These are phyloP conservation scores for Zalaria obscura DNA, from an alignment of 2,329 filamentous ascomycete genomes.

Conservation along the genomic window DNA sequence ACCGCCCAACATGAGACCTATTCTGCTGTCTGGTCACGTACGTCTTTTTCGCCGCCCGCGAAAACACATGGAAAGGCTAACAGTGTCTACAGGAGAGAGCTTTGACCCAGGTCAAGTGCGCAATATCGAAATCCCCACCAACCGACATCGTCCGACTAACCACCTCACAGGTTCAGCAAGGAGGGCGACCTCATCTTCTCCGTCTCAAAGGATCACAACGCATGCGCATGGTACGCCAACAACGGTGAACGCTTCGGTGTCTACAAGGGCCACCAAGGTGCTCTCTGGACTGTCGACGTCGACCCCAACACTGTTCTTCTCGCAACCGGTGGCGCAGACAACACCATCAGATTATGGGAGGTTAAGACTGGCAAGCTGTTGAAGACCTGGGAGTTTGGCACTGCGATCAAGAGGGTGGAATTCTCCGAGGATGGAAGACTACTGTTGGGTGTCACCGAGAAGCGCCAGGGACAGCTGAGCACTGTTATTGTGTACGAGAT, in stretches of 20 bases:
- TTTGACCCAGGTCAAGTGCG: conserved; percentile 84
- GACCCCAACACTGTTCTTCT: conserved; percentile 85
- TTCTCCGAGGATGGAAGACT: conserved; percentile 88
- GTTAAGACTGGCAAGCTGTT: conserved; percentile 82
- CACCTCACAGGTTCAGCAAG: conserved; percentile 55
- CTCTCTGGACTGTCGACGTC: conserved; percentile 97
- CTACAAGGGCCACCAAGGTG: conserved; percentile 92
- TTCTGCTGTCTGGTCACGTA: conserved; percentile 86
- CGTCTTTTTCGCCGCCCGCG: conserved; percentile 14
- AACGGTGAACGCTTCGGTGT: conserved; percentile 96
- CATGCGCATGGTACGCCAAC: conserved; percentile 93
- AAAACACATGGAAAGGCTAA: conserved; percentile 7
- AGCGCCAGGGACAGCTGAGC: conserved; percentile 91
- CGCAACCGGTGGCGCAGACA: conserved; percentile 92
- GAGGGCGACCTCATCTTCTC: conserved; percentile 97
- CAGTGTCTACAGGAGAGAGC: conserved; percentile 55
- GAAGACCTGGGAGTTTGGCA: conserved; percentile 96
- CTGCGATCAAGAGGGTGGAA: conserved; percentile 93
- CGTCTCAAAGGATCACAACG: conserved; percentile 87
- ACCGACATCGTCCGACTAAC: conserved; percentile 7
- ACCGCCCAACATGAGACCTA: conserved; percentile 71
- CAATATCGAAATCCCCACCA: background rate
- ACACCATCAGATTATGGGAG: conserved; percentile 96
- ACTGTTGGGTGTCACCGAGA: conserved; percentile 90
- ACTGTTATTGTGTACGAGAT: conserved; percentile 91